Evolutionary conservation across 2,329 filamentous ascomycete species (phyloP).

Genomic region (Botrytis byssoidea): DNA sequence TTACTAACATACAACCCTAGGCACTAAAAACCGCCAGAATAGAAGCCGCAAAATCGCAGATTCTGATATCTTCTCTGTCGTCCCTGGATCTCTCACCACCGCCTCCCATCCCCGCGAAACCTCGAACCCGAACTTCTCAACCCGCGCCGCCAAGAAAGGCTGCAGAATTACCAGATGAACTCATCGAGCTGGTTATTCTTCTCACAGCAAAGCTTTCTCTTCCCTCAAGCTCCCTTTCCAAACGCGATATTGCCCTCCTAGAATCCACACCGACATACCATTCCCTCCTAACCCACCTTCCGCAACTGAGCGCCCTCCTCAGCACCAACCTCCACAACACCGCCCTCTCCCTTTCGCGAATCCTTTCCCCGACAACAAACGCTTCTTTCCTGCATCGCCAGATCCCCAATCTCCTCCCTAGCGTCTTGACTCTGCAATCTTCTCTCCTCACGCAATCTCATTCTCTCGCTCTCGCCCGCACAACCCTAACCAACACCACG

Average conservation of each 20-base stretch:
- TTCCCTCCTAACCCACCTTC: slow-evolving; percentile 49
- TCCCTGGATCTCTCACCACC: slow-evolving; percentile 42
- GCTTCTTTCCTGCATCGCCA: slow-evolving; percentile 57
- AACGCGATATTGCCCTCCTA: slow-evolving; percentile 45
- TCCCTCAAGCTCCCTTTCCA: slow-evolving; percentile 38
- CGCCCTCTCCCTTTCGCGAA: slow-evolving; percentile 50
- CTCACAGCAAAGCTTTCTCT: slow-evolving; percentile 47
- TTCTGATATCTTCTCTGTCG: slow-evolving; percentile 52
- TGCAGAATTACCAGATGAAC: slow-evolving; percentile 43
- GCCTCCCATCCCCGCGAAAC: slow-evolving; percentile 33
- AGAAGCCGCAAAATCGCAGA: slow-evolving; percentile 48
- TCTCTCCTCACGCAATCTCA: background rate
- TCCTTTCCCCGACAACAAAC: slow-evolving; percentile 48
- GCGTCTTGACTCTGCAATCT: slow-evolving; percentile 42
- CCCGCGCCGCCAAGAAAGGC: slow-evolving; percentile 13
- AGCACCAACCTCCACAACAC: slow-evolving; percentile 51
- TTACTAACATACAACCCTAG: slow-evolving; percentile 44
- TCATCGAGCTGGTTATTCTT: slow-evolving; percentile 55
- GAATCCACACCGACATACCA: slow-evolving; percentile 52
- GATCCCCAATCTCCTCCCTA: slow-evolving; percentile 49
- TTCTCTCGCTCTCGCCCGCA: slow-evolving; percentile 5
- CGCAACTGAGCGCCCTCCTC: slow-evolving; percentile 48
- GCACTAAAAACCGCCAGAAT: slow-evolving; percentile 51
- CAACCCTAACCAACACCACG: slow-evolving; percentile 23
- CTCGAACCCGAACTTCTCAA: slow-evolving; percentile 27